Evolutionary conservation across 768 basidiomycete genomes (phyloP).

Genomic region (Suillus brevipes): DNA sequence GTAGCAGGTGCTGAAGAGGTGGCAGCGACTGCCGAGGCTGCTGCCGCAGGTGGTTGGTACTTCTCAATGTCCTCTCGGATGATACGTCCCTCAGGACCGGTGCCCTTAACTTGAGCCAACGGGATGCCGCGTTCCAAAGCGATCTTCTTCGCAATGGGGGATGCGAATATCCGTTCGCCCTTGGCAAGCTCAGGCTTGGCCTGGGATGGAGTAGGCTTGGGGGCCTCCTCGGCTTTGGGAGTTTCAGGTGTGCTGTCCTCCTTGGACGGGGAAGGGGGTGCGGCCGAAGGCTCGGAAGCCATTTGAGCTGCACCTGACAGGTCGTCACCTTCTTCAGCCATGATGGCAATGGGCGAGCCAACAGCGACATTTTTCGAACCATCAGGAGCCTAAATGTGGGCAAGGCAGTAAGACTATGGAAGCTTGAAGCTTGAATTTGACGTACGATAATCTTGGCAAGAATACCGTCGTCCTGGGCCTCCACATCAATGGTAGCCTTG

Average conservation of each 20-base stretch:
- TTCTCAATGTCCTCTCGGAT: slow-evolving; percentile 93
- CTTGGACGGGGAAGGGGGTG: slow-evolving; percentile 28
- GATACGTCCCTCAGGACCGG: slow-evolving; percentile 93
- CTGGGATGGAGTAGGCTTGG: slow-evolving; percentile 36
- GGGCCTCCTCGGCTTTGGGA: slow-evolving; percentile 37
- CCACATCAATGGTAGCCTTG: slow-evolving; percentile 99
- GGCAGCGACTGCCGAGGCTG: slow-evolving; percentile 43
- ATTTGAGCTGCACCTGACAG: slow-evolving; percentile 77
- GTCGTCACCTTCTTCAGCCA: slow-evolving; percentile 96
- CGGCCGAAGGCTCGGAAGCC: slow-evolving; percentile 60
- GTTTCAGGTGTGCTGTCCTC: slow-evolving; percentile 44
- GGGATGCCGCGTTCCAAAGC: slow-evolving; percentile 94
- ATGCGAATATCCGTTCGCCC: slow-evolving; percentile 89
- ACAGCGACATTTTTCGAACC: slow-evolving; percentile 88
- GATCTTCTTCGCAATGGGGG: slow-evolving; percentile 95
- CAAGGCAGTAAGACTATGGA: not conserved
- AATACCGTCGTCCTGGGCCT: slow-evolving; percentile 97
- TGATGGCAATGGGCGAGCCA: slow-evolving; percentile 86
- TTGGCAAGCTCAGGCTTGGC: slow-evolving; percentile 49
- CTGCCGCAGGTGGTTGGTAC: slow-evolving; percentile 60
- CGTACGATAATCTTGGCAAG: slow-evolving; percentile 95
- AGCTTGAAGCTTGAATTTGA: slow-evolving; percentile 8
- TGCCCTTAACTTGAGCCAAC: slow-evolving; percentile 84
- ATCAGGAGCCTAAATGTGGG: slow-evolving; percentile 59
- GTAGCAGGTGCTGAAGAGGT: slow-evolving; percentile 49